Base-by-base conservation (phyloP, 768 basidiomycete genomes). In the Lactifluus hygrophoroides region DNA sequence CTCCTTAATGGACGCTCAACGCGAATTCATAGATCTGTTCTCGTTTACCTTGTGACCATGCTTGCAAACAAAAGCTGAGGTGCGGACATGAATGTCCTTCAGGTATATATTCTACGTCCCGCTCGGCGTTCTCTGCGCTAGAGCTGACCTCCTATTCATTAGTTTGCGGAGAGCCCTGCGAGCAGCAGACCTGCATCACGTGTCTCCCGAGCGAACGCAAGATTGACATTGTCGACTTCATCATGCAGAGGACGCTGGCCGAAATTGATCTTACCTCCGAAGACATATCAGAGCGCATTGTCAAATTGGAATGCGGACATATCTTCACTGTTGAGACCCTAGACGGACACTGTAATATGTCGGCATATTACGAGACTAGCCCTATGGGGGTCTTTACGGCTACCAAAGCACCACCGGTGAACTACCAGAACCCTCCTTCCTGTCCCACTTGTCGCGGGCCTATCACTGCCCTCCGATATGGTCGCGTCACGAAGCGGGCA, bases 141-240 rank as follows among this genome's bases (percentile, higher is more conserved):
- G 11, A 34, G 23, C 56, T 56, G 7, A 60, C 23, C 45, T 27
- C 40, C 47, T 25, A 27, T 28, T 17, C 34, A 13, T 13, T 30
- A 74, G 72, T 77, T 5, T 74, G 73, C 47, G 72, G 73, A 7
- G 76, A 77, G 55, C 66, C 68, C 0, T 77, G 76, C 60, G 60
- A 30, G 0, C 0, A 30, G 1, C 75, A 75, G 56, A 49, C 60
- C 5, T 76, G 75, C 51, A 60, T 69, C 9, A 19, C 28, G 13
- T 76, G 75, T 56, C 63, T 71, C 4, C 38, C 60, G 7, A 46
- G 51, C 1, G 66, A 68, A 8, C 48, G 59, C 2, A 66, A 66
- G 11, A 50, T 56, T 4, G 68, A 66, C 54, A 65, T 75, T 19
- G 74, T 74, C 14, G 75, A 76, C 60, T 64, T 72, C 55, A 70